A percentile compares a stretch with the other conserved stretches of the same genome.
These are phyloP conservation scores for Pyronema omphalodes DNA, from an alignment of 495 filamentous ascomycete genomes.

Conservation along the genomic window DNA sequence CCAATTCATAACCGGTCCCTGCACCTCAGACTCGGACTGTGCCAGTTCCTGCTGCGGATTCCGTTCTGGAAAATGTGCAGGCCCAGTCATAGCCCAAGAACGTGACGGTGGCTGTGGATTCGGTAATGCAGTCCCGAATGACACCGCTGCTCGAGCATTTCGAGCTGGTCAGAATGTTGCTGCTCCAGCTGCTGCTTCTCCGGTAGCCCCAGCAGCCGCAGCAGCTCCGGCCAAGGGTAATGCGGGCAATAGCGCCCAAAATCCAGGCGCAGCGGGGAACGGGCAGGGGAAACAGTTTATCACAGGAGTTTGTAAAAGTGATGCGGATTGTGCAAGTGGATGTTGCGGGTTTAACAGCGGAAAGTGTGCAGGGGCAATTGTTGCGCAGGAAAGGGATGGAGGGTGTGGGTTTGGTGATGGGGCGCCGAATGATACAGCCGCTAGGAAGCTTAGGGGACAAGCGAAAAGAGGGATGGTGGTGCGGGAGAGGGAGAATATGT, in stretches of 20 bases:
- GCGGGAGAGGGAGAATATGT: background rate
- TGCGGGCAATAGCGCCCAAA: background rate
- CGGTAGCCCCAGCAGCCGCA: too few species aligned
- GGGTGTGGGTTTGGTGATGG: conserved; percentile 26
- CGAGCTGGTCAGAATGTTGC: too few species aligned
- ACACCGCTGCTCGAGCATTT: conserved; percentile 11
- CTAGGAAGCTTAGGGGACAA: conserved; percentile 8
- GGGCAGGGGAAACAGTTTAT: conserved; percentile 1
- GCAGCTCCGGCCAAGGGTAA: background rate
- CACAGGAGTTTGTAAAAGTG: background rate
- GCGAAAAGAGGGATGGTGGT: background rate
- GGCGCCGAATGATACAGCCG: conserved; percentile 22
- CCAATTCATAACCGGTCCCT: conserved; percentile 3
- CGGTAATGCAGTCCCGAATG: conserved; percentile 23
- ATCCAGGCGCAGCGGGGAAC: background rate
- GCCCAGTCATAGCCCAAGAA: conserved; percentile 24
- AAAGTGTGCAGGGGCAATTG: conserved; percentile 21
- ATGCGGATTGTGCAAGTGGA: background rate
- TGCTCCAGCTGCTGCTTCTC: too few species aligned
- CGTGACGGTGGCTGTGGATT: conserved; percentile 26
- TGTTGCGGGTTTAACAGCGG: conserved; percentile 3
- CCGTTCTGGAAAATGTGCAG: conserved; percentile 12
- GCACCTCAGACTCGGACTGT: background rate
- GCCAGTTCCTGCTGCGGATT: conserved; percentile 1
- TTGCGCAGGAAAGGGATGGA: conserved; percentile 26